Evolutionary conservation across 176 grass and related monocot species (phyloP).

Genomic region (Aegilops sharonensis): DNA sequence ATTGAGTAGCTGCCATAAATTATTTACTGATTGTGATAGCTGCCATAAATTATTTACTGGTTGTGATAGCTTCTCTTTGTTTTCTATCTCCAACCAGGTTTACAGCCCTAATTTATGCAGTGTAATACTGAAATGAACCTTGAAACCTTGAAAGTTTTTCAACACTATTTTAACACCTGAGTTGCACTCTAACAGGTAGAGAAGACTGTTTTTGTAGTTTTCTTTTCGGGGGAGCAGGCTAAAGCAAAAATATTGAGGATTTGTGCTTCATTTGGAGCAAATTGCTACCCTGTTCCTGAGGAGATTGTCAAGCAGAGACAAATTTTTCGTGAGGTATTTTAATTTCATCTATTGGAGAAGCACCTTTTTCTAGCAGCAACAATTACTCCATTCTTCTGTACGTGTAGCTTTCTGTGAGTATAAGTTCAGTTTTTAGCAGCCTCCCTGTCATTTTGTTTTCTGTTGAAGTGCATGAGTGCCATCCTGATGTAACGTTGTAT

Average conservation of each 20-base stretch:
- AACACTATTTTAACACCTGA: conserved; percentile 20
- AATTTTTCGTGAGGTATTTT: conserved; percentile 82
- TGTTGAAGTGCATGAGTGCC: not conserved
- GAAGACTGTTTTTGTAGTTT: conserved; percentile 96
- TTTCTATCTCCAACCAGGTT: not conserved
- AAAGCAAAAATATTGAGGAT: conserved; percentile 89
- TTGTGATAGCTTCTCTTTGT: conserved; percentile 20
- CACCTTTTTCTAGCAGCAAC: not conserved
- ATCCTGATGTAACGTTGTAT: not conserved
- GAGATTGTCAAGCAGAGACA: conserved; percentile 88
- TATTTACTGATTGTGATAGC: conserved; percentile 27
- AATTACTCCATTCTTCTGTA: not conserved
- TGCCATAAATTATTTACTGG: conserved; percentile 10
- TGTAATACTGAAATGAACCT: conserved; percentile 20
- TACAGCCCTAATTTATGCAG: not conserved
- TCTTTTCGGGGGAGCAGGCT: conserved; percentile 97
- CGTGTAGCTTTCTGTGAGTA: not conserved
- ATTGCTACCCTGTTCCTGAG: conserved; percentile 97
- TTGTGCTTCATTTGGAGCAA: conserved; percentile 91
- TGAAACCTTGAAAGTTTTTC: conserved; percentile 4
- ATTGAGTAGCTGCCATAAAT: not conserved
- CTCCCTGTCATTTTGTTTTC: not conserved
- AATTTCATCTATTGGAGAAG: conserved; percentile 1
- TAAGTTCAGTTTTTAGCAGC: conserved; percentile 13
- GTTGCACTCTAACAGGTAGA: conserved; percentile 64